phyloP scores from a whole-genome alignment of 2,329 filamentous ascomycete genomes.

The Monosporascus ibericus region DNA sequence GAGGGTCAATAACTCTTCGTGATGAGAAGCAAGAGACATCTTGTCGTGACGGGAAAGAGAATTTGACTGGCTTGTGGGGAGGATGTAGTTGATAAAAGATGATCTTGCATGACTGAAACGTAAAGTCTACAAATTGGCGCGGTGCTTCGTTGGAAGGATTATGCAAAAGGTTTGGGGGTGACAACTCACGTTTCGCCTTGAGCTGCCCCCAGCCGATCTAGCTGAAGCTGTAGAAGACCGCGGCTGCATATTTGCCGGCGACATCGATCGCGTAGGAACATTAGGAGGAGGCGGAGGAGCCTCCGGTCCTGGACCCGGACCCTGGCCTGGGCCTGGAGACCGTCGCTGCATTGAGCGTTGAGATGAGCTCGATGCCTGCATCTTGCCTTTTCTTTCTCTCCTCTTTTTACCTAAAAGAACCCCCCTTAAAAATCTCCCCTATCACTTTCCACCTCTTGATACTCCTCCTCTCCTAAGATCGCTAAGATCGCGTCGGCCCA shows the following conservation, averaged over 20 bases:
- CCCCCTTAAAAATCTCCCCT: not conserved
- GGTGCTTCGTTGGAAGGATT: constrained; percentile 5
- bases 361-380: constrained; percentile 47
- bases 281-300: constrained; percentile 30
- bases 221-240: constrained; percentile 61
- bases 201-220: constrained; percentile 48
- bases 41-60: not conserved
- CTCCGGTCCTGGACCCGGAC: constrained; percentile 21
- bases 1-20: constrained; percentile 11
- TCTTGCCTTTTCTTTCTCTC: constrained; percentile 23
- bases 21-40: not conserved
- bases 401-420: constrained; percentile 5
- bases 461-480: not conserved
- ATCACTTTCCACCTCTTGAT: constrained; percentile 5
- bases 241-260: constrained; percentile 53
- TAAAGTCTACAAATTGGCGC: not conserved
- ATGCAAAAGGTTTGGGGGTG: constrained; percentile 5
- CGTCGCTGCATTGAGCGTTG: constrained; percentile 54
- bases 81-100: too few species aligned
- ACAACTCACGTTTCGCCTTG: constrained; percentile 53
- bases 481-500: not conserved
- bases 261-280: constrained; percentile 52
- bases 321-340: constrained; percentile 57
- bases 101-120: too few species aligned
- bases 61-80: too few species aligned